phyloP scores from a whole-genome alignment of 192 early-diverging fungal species.

The Coemansia sp. region DNA sequence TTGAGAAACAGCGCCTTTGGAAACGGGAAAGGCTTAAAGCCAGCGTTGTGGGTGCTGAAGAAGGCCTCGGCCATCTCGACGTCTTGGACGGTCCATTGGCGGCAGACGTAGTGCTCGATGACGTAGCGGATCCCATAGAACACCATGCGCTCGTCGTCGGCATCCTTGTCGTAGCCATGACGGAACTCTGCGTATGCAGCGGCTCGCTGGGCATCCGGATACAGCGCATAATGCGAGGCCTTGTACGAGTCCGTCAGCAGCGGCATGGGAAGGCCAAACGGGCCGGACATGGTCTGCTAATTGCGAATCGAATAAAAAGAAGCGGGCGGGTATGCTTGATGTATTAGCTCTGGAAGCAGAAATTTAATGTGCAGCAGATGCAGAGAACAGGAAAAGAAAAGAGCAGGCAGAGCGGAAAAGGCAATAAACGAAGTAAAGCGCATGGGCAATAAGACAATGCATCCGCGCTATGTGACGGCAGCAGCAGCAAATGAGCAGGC shows the following conservation, averaged over 20 bases:
- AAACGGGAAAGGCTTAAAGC: constrained; percentile 65
- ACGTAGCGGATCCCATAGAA: constrained; percentile 86
- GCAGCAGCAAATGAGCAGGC: too few relatives aligned
- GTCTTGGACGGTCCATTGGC: constrained; percentile 67
- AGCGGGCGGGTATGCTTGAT: neutral
- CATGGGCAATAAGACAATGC: too few relatives aligned
- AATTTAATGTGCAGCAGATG: neutral
- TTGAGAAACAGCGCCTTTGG: constrained; percentile 73
- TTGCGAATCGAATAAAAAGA: neutral
- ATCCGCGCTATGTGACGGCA: too few relatives aligned
- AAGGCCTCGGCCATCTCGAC: constrained; percentile 65
- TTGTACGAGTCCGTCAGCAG: constrained; percentile 88
- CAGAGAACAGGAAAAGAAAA: neutral
- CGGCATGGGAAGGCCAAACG: constrained; percentile 58
- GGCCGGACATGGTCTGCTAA: constrained; percentile 40
- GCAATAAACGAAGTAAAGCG: too few relatives aligned
- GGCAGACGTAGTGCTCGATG: constrained; percentile 69
- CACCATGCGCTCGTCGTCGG: constrained; percentile 69
- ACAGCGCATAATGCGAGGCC: constrained; percentile 68
- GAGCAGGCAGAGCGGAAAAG: too few relatives aligned
- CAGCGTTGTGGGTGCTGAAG: constrained; percentile 72
- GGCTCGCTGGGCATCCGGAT: constrained; percentile 67
- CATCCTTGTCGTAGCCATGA: constrained; percentile 60
- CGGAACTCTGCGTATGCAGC: constrained; percentile 86
- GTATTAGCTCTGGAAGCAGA: too few relatives aligned